Conservation (phyloP, 2,329 filamentous ascomycete species). For the Neopestalotiopsis clavispora region DNA sequence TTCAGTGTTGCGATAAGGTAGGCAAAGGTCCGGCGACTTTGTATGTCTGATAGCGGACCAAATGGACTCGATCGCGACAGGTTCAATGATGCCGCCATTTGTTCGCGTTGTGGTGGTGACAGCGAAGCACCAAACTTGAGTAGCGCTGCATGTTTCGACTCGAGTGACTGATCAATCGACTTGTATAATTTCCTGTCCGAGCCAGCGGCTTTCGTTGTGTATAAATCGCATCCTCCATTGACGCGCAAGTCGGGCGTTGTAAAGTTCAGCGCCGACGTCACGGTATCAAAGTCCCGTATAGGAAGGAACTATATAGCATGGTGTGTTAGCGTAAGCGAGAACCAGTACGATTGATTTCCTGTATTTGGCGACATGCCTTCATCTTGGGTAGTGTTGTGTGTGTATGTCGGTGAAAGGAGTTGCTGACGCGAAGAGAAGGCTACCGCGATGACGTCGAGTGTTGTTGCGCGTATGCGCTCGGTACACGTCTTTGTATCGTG, state of each 20-base stretch:
- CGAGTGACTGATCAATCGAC: slow-evolving; percentile 88
- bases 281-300: slow-evolving; percentile 86
- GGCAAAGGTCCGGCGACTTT: slow-evolving; percentile 89
- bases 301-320: slow-evolving; percentile 75
- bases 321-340: slow-evolving; percentile 3
- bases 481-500: neutral
- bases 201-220: slow-evolving; percentile 95
- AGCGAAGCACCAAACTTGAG: slow-evolving; percentile 85
- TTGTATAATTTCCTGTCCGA: slow-evolving; percentile 97
- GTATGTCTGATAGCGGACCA: slow-evolving; percentile 84
- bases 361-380: slow-evolving; percentile 19
- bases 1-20: slow-evolving; percentile 97
- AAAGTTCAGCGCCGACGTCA: slow-evolving; percentile 93
- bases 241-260: slow-evolving; percentile 92
- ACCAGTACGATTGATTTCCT: neutral
- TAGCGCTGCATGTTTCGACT: slow-evolving; percentile 88
- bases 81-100: slow-evolving; percentile 72
- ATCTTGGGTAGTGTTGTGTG: slow-evolving; percentile 14
- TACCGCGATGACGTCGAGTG: neutral
- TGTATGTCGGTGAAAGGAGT: slow-evolving; percentile 6
- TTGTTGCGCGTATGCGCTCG: neutral
- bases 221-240: slow-evolving; percentile 91
- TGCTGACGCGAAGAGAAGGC: neutral
- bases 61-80: slow-evolving; percentile 90
- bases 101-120: slow-evolving; percentile 78